Conservation (phyloP, 495 filamentous ascomycete species). For the Daldinia concentrica region DNA sequence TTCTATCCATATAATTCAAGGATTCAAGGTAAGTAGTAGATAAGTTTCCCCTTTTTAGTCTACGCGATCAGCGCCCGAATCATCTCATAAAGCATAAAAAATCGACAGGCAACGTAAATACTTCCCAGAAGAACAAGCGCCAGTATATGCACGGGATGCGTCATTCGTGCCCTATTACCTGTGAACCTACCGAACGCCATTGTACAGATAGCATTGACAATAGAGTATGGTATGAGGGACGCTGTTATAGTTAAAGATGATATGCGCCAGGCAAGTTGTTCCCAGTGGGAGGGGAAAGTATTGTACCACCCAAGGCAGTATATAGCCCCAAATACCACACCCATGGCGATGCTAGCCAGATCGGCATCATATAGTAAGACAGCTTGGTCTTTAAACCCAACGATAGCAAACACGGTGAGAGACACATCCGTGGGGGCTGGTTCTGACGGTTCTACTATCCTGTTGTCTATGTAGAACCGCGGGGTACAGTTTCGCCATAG, state of each 20-base stretch:
- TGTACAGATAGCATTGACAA: not conserved
- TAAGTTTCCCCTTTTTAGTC: not conserved
- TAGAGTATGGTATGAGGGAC: not conserved
- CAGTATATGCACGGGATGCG: not conserved
- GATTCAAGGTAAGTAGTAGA: too few relatives aligned
- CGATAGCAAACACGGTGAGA: not conserved
- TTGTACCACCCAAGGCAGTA: not conserved
- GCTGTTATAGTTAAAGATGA: not conserved
- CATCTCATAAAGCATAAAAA: conserved; percentile 2
- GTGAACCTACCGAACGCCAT: not conserved
- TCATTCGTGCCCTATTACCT: not conserved
- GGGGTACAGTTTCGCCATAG: not conserved
- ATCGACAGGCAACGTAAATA: not conserved
- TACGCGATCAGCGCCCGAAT: not conserved
- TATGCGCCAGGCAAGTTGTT: not conserved
- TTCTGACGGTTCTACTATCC: not conserved
- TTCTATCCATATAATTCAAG: too few relatives aligned
- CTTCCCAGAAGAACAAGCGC: not conserved
- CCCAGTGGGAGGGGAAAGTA: not conserved
- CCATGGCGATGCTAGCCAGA: conserved; percentile 1
- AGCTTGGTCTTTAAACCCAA: not conserved
- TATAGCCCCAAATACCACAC: not conserved
- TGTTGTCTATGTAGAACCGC: not conserved
- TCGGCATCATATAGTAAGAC: not conserved
- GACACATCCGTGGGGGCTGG: not conserved